Evolutionary conservation across 2,329 filamentous ascomycete genomes (phyloP), one percentile per base, ranked within the genome.

Genomic region (Triangularia setosa): DNA sequence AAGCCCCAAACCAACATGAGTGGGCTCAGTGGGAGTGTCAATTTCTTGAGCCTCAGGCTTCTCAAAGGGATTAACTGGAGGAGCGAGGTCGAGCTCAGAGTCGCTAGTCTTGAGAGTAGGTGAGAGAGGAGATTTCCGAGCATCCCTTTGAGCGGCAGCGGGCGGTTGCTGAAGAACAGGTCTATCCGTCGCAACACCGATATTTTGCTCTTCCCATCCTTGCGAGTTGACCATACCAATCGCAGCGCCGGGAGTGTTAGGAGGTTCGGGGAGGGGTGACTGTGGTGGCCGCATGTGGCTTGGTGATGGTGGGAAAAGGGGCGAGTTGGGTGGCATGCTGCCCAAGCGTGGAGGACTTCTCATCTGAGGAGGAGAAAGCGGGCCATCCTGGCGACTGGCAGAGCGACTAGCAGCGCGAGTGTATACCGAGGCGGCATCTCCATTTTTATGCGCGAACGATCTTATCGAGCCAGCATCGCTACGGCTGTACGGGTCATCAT

Each of bases 401-500:
- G 77, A 79, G 60, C 75, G 75, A 56, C 67, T 77, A 69, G 72
- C 78, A 2, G 77, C 79, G 60, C 75, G 76, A 18, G 80, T 81
- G 72, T 81, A 81, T 52, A 80, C 71, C 0, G 83, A 83, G 2
- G 80, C 79, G n/a, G 74, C 72, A 40, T 81, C 79, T 28, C 58
- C 58, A 65, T 76, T 74, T 28, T 72, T 73, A 72, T 74, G 75
- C 5, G 69, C 77, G 69, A 81, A 79, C 6, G 86, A 87, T 59
- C 82, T 80, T 66, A 87, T 73, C 11, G 86, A 89, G 16, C 77
- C 81, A 60, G 77, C 79, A 64, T 89, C 87, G 69, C 82, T 85
- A 1, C 83, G 83, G 59, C 92, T 87, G 78, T 97, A 98, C 35
- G 93, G 94, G 75, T 97, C 94, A 71, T 96, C 90, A 61, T 88